Evolutionary conservation across 2,329 filamentous ascomycete genomes (phyloP).

Genomic region (Penicillium thymicola): DNA sequence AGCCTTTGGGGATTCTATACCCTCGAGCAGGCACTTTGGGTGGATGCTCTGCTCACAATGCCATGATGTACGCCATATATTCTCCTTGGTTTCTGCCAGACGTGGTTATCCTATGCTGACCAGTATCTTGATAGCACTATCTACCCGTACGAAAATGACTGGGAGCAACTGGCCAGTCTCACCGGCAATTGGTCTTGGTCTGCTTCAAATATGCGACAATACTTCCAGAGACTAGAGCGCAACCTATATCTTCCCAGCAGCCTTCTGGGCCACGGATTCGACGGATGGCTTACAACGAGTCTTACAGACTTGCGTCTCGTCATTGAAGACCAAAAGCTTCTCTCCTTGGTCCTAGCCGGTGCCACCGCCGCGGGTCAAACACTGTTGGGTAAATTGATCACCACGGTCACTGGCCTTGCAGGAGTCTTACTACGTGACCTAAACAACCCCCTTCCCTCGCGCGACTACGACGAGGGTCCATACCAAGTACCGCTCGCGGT

Average conservation of each 20-base stretch:
- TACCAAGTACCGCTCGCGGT: conserved; percentile 60
- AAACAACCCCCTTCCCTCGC: conserved; percentile 46
- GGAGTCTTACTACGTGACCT: conserved; percentile 50
- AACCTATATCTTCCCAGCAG: conserved; percentile 49
- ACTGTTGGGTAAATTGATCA: conserved; percentile 39
- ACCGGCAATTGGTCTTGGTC: conserved; percentile 60
- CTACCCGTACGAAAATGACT: conserved; percentile 58
- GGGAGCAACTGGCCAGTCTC: conserved; percentile 52
- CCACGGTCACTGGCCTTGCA: conserved; percentile 44
- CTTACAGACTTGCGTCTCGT: conserved; percentile 52
- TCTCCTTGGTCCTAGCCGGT: conserved; percentile 52
- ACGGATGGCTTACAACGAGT: conserved; percentile 56
- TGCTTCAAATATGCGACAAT: conserved; percentile 54
- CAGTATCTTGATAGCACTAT: conserved; percentile 39
- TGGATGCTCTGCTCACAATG: conserved; percentile 61
- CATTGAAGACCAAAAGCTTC: conserved; percentile 51
- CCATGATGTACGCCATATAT: conserved; percentile 45
- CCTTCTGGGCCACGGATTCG: conserved; percentile 52
- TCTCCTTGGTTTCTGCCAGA: too few species aligned
- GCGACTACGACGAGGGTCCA: conserved; percentile 49
- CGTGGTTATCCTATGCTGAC: conserved; percentile 1
- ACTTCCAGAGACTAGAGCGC: conserved; percentile 54
- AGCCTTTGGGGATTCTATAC: conserved; percentile 53
- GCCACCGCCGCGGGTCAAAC: conserved; percentile 51
- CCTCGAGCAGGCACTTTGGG: conserved; percentile 56